Evolutionary conservation across 495 filamentous ascomycete genomes (phyloP).

Genomic region (Penicillium subrubescens): DNA sequence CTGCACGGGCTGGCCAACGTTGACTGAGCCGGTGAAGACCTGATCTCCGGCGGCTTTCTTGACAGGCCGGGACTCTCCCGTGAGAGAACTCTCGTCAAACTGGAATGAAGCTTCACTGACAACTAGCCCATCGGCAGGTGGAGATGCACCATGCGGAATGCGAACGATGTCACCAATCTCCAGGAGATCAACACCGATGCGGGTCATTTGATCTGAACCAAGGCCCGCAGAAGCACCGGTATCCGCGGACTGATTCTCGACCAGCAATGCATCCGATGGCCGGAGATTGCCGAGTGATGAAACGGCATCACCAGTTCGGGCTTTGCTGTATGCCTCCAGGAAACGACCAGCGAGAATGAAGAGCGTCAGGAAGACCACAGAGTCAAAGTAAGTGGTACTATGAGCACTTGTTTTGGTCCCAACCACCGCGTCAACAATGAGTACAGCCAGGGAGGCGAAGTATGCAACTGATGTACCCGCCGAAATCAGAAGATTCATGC

Average conservation of each 20-base stretch:
- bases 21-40: constrained; percentile 86
- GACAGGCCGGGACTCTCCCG: constrained; percentile 81
- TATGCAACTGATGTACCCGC: constrained; percentile 90
- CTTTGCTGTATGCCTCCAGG: constrained; percentile 91
- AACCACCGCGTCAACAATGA: constrained; percentile 66
- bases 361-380: constrained; percentile 89
- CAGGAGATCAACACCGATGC: constrained; percentile 69
- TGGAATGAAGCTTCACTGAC: constrained; percentile 59
- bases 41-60: constrained; percentile 69
- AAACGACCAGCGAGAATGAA: constrained; percentile 82
- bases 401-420: constrained; percentile 41
- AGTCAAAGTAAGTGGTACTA: constrained; percentile 83
- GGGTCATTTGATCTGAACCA: constrained; percentile 32
- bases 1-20: constrained; percentile 70
- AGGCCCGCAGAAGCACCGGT: constrained; percentile 6
- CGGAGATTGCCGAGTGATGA: constrained; percentile 75
- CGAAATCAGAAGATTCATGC: constrained; percentile 94
- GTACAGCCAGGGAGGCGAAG: constrained; percentile 75
- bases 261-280: constrained; percentile 75
- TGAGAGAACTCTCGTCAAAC: constrained; percentile 90
- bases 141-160: constrained; percentile 77
- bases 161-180: constrained; percentile 82
- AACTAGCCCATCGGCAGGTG: constrained; percentile 80
- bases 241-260: constrained; percentile 34
- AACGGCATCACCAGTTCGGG: constrained; percentile 87